Evolutionary conservation across 108 stramenopile genomes (phyloP), one percentile per base, ranked within the genome.

Genomic region (Mediolabrus comicus): DNA sequence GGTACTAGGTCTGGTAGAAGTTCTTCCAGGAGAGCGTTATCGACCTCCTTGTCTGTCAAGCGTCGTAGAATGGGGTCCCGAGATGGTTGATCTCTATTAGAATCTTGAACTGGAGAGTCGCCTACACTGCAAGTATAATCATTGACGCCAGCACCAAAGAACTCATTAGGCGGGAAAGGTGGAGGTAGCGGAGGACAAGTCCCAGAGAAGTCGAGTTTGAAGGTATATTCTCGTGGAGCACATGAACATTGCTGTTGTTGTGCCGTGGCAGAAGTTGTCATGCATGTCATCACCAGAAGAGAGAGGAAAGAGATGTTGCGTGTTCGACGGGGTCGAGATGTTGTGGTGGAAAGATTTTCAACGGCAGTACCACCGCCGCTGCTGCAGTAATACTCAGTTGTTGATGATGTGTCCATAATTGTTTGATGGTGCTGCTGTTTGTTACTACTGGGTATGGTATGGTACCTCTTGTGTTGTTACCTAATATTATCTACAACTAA

Each of bases 101-200:
- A 55, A 25, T 30, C n/a, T 17, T 65, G 57, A 11, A 65, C 31
- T 16, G 77, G 69, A 39, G 70, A 65, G 27, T 64, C 64, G 0
- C 77, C 69, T 46, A 71, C 64, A 29, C 52, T 60, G 36, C 77
- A 77, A 12, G 77, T 77, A 33, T 77, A 77, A 61, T 77, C 77
- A n/a, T 61, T 60, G 34, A 77, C 77, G 3, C 77, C 77, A 6
- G 59, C 34, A 10, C 69, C 69, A 36, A 77, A 77, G 39, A 65
- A 64, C 22, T 66, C 69, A 33, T 77, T 77, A 59, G 77, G 77
- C 17, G 77, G 77, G 41, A 38, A 69, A 5, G 77, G 76, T 13
- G 69, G 69, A 27, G 69, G 69, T 49, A 59, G 34, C 27, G 53
- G 43, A 28, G 77, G 77, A 52, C 77, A 77, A 8, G 52, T 24